Evolutionary conservation across 352 stramenopile genomes (phyloP), one percentile per base, ranked within the genome.

Genomic region (Salisapilia sapeloensis): DNA sequence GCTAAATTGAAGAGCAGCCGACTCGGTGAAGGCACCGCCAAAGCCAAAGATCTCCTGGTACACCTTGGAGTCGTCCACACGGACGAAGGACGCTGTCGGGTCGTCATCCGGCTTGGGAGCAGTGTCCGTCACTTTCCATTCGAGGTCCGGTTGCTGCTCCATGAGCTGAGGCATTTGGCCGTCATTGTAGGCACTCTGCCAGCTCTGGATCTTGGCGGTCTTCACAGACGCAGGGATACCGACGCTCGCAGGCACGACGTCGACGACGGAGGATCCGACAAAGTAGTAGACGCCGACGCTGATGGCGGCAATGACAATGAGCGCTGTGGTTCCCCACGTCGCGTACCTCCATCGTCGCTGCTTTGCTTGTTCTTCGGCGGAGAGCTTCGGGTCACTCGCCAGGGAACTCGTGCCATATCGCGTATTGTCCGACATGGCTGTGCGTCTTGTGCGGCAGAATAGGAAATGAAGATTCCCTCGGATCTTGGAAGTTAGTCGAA

Each of bases 21-120:
- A 70, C 39, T 96, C 86, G 2, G 86, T 96, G 42, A 96, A 96
- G 0, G 86, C 84, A 11, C 83, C 86, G 14, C 86, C 80, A 52
- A 96, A 96, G 24, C 86, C 86, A 33, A 82, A 54, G 20, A 90
- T 83, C 42, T 79, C 60, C 45, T 90, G 74, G 47, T 56, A 83
- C 33, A 58, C 48, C 10, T 56, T 55, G 13, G 46, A 38, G 14
- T 47, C 44, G 33, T 89, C 66, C 16, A 89, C 53, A 1, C 20
- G 8, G 44, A 89, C 69, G 22, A 47, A 54, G 7, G 63, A 77
- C 11, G 26, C 16, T 1, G 35, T 29, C 12, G n/a, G n/a, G n/a
- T n/a, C n/a, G n/a, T n/a, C n/a, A n/a, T n/a, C n/a, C n/a, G 21
- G 19, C n/a, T 39, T 17, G 12, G 39, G 29, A 0, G 13, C 25